Base-by-base conservation (phyloP, 352 stramenopile genomes). In the Aphanomyces invadans region DNA sequence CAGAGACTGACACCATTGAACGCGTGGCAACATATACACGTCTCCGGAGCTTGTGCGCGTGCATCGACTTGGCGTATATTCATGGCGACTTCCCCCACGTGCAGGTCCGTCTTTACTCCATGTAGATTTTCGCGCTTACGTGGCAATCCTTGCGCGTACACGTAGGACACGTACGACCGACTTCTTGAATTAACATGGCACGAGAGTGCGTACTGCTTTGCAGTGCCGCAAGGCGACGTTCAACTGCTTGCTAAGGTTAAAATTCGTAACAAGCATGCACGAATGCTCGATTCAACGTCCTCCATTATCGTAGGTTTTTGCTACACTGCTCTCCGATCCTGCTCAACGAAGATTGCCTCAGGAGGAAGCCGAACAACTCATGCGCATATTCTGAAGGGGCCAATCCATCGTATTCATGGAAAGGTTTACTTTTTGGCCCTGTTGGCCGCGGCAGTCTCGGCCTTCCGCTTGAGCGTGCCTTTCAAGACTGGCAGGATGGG, bases 391-490 rank as follows among this genome's bases (percentile, higher is more conserved):
- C 25, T 25, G 46, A 42, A 17, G 21, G n/a, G 19, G 9, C 19
- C 10, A 33, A 25, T 42, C 36, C 36, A 42, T 42, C 7, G 36
- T 15, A 42, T 42, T 42, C 36, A 42, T n/a, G n/a, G n/a, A n/a
- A n/a, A n/a, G n/a, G n/a, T 73, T 23, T 79, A 74, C 31, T 74
- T 75, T 23, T 44, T 53, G 17, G 48, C 12, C 21, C 54, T 67
- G 25, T 19, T 28, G 51, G 31, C 29, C 19, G 61, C 70, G 10
- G 83, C 68, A 42, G 79, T 70, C 4, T 85, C 74, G 0, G 81
- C 83, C n/a, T 82, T 80, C 62, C 90, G 90, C 64, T 89, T 82
- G 62, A 92, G 89, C 33, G 88, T 88, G 39, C 83, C 83, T 56
- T 76, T 80, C 48, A 91, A 81, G 72, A 91, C 90, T 12, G 84